Conservation (phyloP, 257 asterid genomes). For the Handroanthus guayacan region DNA sequence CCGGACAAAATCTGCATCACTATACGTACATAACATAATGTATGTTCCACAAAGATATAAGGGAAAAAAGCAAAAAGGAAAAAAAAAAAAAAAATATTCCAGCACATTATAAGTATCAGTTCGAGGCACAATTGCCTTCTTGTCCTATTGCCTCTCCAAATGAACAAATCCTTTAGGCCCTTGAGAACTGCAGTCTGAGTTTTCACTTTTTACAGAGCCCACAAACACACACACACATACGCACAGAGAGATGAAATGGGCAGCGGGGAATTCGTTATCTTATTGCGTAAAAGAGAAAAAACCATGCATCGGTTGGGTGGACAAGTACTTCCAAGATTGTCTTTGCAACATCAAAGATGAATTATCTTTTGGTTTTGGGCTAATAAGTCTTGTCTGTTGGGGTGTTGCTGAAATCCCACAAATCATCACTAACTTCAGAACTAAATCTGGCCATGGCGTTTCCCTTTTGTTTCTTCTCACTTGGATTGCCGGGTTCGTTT, state of each 20-base stretch:
- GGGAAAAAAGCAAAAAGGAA: background rate
- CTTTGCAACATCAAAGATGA: constrained; percentile 70
- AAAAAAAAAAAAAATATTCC: background rate
- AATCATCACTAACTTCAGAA: constrained; percentile 73
- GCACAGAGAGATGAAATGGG: constrained; percentile 43
- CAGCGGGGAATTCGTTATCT: constrained; percentile 40
- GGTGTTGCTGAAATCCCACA: constrained; percentile 97
- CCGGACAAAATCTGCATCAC: no score
- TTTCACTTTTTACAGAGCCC: background rate
- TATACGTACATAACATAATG: no score
- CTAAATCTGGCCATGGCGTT: constrained; percentile 88
- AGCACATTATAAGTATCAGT: background rate
- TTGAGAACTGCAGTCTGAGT: background rate
- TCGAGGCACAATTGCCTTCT: background rate
- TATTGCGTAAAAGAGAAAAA: constrained; percentile 63
- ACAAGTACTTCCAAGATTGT: constrained; percentile 76
- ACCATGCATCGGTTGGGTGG: constrained; percentile 70
- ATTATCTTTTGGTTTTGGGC: constrained; percentile 77
- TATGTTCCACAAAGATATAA: no score
- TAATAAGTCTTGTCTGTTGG: constrained; percentile 76
- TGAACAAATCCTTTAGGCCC: background rate
- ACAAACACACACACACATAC: no score
- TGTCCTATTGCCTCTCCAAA: background rate
- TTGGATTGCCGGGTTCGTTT: constrained; percentile 78
- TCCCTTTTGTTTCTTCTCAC: constrained; percentile 78